phyloP scores from a whole-genome alignment of 2,329 filamentous ascomycete species.

The Arthrobotrys sphaeroides region DNA sequence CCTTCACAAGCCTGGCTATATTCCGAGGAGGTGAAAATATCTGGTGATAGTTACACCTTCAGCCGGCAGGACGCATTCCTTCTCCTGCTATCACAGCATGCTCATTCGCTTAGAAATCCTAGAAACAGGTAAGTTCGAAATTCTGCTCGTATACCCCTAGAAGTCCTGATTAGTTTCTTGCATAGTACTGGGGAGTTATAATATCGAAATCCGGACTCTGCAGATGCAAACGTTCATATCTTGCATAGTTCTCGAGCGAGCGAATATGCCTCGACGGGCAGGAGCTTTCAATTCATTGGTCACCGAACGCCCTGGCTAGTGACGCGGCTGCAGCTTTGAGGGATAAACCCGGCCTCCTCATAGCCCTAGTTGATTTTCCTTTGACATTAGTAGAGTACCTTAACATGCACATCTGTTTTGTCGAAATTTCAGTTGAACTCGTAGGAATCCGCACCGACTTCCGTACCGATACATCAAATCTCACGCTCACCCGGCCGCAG shows the following conservation, averaged over 20 bases:
- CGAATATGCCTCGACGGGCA: slow-evolving; percentile 40
- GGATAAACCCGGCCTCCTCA: slow-evolving; percentile 23
- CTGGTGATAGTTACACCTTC: slow-evolving; percentile 20
- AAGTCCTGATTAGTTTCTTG: slow-evolving; percentile 19
- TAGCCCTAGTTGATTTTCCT: slow-evolving; percentile 8
- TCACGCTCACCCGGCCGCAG: slow-evolving; percentile 29
- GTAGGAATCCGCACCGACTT: not conserved
- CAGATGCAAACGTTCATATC: slow-evolving; percentile 2
- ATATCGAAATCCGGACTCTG: not conserved
- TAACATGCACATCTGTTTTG: not conserved
- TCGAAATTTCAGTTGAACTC: slow-evolving; percentile 5
- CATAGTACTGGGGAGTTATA: not conserved
- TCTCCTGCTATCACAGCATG: slow-evolving; percentile 14
- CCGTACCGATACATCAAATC: not conserved
- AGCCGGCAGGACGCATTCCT: slow-evolving; percentile 5
- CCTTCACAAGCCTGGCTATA: slow-evolving; percentile 4
- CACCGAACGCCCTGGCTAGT: not conserved
- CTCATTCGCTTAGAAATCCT: slow-evolving; percentile 40
- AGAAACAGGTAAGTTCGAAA: slow-evolving; percentile 17
- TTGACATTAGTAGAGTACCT: not conserved
- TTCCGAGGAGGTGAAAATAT: slow-evolving; percentile 11
- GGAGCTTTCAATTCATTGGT: slow-evolving; percentile 28
- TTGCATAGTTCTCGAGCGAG: slow-evolving; percentile 6
- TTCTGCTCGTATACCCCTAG: not conserved
- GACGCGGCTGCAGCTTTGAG: slow-evolving; percentile 27